Base-by-base conservation (phyloP, 495 filamentous ascomycete genomes). In the Penicillium salamii region DNA sequence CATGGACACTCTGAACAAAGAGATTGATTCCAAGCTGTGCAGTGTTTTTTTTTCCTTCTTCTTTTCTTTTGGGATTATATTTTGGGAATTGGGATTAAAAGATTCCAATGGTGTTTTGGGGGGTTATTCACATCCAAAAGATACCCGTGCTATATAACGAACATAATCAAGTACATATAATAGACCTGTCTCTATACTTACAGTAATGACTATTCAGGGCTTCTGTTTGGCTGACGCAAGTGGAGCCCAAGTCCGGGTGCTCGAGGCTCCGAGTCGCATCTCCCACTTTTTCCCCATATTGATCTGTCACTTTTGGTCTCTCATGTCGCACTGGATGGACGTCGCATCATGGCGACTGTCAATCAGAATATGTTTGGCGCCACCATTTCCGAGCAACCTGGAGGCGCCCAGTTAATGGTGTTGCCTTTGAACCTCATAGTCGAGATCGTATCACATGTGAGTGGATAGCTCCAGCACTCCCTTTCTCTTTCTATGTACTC, bases 341-440 rank as follows among this genome's bases (percentile, higher is more conserved):
- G 69, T 69, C 69, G 66, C 65, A 67, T 64, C 55, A 74, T 78
- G 74, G 69, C 68, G 65, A 53, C 67, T 47, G 69, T 74, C 61
- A 72, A 75, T 50, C 65, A 43, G 54, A 75, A 74, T 41, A 77
- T 78, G 68, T 76, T 78, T 47, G 70, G 70, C 42, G 66, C 70
- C 47, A 70, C 55, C 48, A 59, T 77, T 47, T 56, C 52, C 8
- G 67, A 73, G 42, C 61, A 45, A 17, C 66, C 66, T 31, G 54
- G 62, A 20, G 66, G 61, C 15, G 62, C 64, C 4, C 67, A 67
- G 42, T 45, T 76, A 43, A 55, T 78, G 58, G 62, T 66, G n/a
- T 63, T 84, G 12, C 82, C 82, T 20, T 61, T 85, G 53, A 80
- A 84, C 53, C 56, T 85, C 40, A 75, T 85, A 48, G 77, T 70